Conservation (phyloP, 306 rosid genomes). For the Corylus heterophylla region DNA sequence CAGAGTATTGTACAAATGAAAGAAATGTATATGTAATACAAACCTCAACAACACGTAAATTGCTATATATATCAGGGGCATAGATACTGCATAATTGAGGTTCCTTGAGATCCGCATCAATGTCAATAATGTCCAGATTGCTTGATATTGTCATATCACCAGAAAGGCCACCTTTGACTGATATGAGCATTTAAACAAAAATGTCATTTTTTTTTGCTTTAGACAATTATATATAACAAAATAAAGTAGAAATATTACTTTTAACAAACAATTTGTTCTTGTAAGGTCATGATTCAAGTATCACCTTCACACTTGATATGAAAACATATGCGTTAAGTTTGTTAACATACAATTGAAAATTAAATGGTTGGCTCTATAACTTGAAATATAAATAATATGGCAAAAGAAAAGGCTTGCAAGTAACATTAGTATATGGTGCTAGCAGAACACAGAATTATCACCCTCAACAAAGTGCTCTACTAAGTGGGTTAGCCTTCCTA, state of each 20-base stretch:
- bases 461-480: not conserved
- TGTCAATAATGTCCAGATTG: constrained; percentile 45
- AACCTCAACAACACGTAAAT: constrained; percentile 78
- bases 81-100: constrained; percentile 68
- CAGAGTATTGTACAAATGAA: constrained; percentile 4
- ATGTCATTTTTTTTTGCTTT: not conserved
- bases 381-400: not conserved
- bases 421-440: not conserved
- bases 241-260: not conserved
- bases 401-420: not conserved
- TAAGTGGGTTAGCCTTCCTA: not conserved
- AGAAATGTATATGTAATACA: constrained; percentile 25
- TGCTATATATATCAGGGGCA: constrained; percentile 70
- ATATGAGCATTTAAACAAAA: constrained; percentile 28
- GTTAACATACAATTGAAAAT: not conserved
- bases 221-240: not conserved
- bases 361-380: not conserved
- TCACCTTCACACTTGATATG: not conserved
- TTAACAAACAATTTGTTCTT: not conserved
- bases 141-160: constrained; percentile 27
- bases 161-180: constrained; percentile 36
- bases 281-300: not conserved
- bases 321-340: not conserved
- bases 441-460: not conserved
- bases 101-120: constrained; percentile 71